These are phyloP conservation scores for Colletotrichum liaoningense DNA, from an alignment of 2,329 filamentous ascomycete genomes.

Conservation along the genomic window DNA sequence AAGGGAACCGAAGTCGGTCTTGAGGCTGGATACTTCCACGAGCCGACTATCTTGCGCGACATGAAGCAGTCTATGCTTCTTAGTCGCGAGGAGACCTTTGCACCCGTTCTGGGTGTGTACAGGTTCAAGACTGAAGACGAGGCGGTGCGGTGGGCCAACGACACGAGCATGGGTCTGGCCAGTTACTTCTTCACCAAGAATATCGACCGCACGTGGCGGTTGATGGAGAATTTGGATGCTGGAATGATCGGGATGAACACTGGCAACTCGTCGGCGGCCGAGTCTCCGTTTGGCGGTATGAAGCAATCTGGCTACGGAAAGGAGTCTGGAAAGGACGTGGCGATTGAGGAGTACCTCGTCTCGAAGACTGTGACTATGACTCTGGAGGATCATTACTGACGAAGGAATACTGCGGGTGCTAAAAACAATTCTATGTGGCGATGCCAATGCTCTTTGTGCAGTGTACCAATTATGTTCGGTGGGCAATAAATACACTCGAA, in stretches of 20 bases:
- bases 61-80: constrained; percentile 77
- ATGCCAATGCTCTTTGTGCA: neutral
- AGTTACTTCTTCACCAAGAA: constrained; percentile 77
- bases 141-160: constrained; percentile 76
- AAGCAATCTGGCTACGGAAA: constrained; percentile 61
- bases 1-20: constrained; percentile 45
- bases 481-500: neutral
- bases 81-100: constrained; percentile 79
- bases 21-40: constrained; percentile 73
- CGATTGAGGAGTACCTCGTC: constrained; percentile 58
- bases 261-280: constrained; percentile 48
- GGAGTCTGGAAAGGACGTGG: constrained; percentile 60
- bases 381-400: constrained; percentile 50
- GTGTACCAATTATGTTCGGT: neutral
- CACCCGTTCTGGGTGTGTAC: constrained; percentile 78
- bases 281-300: constrained; percentile 60
- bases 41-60: constrained; percentile 76
- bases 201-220: constrained; percentile 50
- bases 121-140: constrained; percentile 78
- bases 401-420: neutral
- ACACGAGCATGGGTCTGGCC: constrained; percentile 76
- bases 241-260: constrained; percentile 69
- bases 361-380: constrained; percentile 59
- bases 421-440: too few relatives aligned
- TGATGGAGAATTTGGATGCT: constrained; percentile 66